phyloP scores from a whole-genome alignment of 2,329 filamentous ascomycete species.

The Drechslerella stenobrocha region DNA sequence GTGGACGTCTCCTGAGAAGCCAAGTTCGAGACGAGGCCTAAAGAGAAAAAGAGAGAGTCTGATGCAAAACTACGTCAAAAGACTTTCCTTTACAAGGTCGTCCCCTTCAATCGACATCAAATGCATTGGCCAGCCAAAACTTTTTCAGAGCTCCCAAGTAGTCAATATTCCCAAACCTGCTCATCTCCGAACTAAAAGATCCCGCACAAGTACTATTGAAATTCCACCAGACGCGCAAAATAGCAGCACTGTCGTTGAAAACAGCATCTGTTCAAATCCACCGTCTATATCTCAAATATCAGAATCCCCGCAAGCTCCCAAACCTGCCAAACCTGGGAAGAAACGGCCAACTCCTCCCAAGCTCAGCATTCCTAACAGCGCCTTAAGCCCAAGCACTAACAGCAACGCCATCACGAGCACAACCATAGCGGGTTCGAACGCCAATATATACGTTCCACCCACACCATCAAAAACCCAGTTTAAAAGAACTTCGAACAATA shows the following conservation, averaged over 20 bases:
- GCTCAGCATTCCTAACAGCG: constrained; percentile 22
- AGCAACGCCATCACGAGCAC: constrained; percentile 30
- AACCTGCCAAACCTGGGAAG: constrained; percentile 7
- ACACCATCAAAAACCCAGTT: constrained; percentile 39
- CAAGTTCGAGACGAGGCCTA: not conserved
- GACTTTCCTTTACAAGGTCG: constrained; percentile 23
- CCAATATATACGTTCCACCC: constrained; percentile 44
- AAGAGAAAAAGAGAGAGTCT: constrained; percentile 17
- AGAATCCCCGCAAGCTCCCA: not conserved
- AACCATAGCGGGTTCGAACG: constrained; percentile 31
- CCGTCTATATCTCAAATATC: constrained; percentile 12
- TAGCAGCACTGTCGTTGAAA: not conserved
- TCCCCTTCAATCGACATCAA: constrained; percentile 28
- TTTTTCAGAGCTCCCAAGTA: constrained; percentile 38
- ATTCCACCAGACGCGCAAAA: constrained; percentile 9
- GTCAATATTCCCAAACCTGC: constrained; percentile 24
- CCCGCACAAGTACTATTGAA: constrained; percentile 1
- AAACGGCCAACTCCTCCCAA: constrained; percentile 25
- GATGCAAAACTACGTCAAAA: constrained; percentile 23
- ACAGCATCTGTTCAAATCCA: constrained; percentile 4
- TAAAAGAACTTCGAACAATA: constrained; percentile 9
- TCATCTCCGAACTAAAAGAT: constrained; percentile 16
- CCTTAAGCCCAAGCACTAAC: constrained; percentile 1
- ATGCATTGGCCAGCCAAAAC: constrained; percentile 33
- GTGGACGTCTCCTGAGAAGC: constrained; percentile 11